Percentiles rank a stretch among this genome's conserved stretches.
Conservation (phyloP, 2,329 filamentous ascomycete genomes). For the Trichoderma sp. region DNA sequence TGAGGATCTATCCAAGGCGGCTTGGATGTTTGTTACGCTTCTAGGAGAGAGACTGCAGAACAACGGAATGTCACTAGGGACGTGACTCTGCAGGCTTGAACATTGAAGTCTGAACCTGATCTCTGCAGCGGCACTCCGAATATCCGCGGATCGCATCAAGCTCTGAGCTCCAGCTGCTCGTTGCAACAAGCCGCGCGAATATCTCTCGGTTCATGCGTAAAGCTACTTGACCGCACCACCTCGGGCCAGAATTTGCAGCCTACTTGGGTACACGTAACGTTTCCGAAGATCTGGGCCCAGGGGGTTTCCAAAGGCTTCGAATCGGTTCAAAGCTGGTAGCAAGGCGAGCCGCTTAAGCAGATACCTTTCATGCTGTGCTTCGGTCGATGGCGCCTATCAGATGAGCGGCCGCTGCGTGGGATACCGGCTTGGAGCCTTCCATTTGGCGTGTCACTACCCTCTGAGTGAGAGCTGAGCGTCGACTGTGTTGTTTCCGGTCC, state of each 20-base stretch:
- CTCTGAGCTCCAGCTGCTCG: neutral
- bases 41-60: conserved; percentile 41
- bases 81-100: neutral
- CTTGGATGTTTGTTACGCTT: conserved; percentile 45
- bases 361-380: no score
- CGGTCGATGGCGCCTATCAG: neutral
- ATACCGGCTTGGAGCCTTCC: neutral
- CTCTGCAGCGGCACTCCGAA: neutral
- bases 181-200: neutral
- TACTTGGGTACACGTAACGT: neutral
- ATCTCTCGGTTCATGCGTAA: neutral
- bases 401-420: neutral
- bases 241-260: neutral
- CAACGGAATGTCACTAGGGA: conserved; percentile 30
- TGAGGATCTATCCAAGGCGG: conserved; percentile 40
- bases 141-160: neutral
- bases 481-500: neutral
- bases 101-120: neutral
- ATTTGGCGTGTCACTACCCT: no score
- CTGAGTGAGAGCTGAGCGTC: neutral
- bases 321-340: neutral
- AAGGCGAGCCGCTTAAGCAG: neutral
- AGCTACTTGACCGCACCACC: neutral
- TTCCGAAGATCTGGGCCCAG: neutral
- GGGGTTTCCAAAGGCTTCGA: neutral